A percentile compares a stretch with the other conserved stretches of the same genome.
Conservation (phyloP, 31 red algal genomes). For the Porphyra umbilicalis region DNA sequence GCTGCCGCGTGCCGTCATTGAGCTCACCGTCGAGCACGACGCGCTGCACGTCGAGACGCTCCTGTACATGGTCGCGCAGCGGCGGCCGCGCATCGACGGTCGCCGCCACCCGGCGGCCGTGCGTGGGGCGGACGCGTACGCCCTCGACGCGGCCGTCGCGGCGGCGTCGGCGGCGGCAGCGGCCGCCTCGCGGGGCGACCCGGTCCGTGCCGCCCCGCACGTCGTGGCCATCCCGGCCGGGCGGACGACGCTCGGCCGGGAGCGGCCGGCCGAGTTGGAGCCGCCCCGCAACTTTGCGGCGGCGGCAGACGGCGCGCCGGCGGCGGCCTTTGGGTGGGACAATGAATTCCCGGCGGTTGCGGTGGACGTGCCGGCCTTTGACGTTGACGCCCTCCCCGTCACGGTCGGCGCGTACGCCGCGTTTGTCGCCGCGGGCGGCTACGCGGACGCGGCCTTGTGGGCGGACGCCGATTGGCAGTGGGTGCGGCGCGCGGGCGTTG, state of each 20-base stretch:
- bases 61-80: constrained; percentile 52
- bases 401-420: constrained; percentile 27
- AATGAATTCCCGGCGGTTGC: constrained; percentile 39
- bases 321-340: constrained; percentile 47
- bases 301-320: not conserved
- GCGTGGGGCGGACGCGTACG: not conserved
- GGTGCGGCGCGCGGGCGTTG: constrained; percentile 2
- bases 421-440: constrained; percentile 51
- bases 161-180: not conserved
- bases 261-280: not conserved
- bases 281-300: not conserved
- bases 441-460: constrained; percentile 18
- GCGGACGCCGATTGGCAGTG: constrained; percentile 30
- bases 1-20: not conserved
- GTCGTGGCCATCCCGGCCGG: not conserved
- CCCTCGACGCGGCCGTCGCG: not conserved
- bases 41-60: constrained; percentile 72
- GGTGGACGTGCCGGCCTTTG: constrained; percentile 10
- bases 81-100: not conserved
- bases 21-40: constrained; percentile 50
- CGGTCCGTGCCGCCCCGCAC: not conserved
- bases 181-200: not conserved
- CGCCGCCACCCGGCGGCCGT: not conserved
- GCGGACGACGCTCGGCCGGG: not conserved
- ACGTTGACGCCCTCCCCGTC: constrained; percentile 35